Base-by-base conservation (phyloP, 495 filamentous ascomycete species). In the Staphylotrichum longicolle region DNA sequence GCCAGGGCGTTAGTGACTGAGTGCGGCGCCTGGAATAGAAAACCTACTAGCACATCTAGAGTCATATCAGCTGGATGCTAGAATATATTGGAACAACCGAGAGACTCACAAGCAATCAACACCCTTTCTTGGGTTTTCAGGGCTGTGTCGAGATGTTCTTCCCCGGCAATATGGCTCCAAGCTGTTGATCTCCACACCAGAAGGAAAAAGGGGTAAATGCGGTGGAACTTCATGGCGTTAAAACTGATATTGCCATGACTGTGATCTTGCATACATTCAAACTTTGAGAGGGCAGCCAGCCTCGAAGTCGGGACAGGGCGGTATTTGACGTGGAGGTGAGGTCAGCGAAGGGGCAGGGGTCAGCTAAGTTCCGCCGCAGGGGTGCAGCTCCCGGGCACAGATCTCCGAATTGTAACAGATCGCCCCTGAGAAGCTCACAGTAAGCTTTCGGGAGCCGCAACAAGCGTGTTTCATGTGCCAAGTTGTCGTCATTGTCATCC, bases 61-160 rank as follows among this genome's bases (percentile, higher is more conserved):
- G 44, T 1, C 12, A 7, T 55, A 0, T 2, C 34, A 39, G 7
- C 3, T 51, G 10, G 0, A 0, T 12, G 1, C 4, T 20, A 2
- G 10, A 20, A 1, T 0, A 27, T 39, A 10, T 3, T 9, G 3
- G 14, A 27, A 7, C 0, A 20, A 5, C 10, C 10, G 3, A 3
- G 5, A 27, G 4, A 59, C 77, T 75, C 72, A 80, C 77, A 81
- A n/a, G 78, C 77, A 64, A 78, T 72, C 30, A 81, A 64, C 2
- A 69, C 73, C 52, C 70, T 60, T 4, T 77, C 73, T 15, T 39
- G 33, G n/a, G 75, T 67, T 0, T 62, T 60, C 15, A 60, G 54
- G 41, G 78, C 66, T 10, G 66, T 62, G n/a, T 66, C 59, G 12
- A 69, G 58, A 14, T 74, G 66, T 8, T 71, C 71, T 15, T 68